Conservation (phyloP, 768 basidiomycete species). For the Hortiboletus flavorubellus region DNA sequence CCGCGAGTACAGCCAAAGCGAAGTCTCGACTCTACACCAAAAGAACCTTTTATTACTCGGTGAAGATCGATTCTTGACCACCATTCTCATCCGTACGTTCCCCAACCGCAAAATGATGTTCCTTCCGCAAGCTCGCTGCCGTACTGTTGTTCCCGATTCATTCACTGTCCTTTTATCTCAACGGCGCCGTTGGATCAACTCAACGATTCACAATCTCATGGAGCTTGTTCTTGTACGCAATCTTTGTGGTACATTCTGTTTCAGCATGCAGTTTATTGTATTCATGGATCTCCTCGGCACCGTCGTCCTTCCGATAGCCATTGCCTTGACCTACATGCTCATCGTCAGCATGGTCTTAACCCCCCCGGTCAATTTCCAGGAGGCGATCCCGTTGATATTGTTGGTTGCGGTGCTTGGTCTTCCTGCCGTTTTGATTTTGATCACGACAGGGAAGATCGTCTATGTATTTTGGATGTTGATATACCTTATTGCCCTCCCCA, state of each 20-base stretch:
- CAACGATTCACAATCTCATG: constrained; percentile 99
- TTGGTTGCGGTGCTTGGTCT: constrained; percentile 90
- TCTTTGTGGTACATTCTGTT: constrained; percentile 98
- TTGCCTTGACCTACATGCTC: constrained; percentile 84
- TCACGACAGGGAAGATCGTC: constrained; percentile 92
- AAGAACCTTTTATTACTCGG: constrained; percentile 95
- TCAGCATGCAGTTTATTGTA: constrained; percentile 99
- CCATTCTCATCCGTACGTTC: constrained; percentile 93
- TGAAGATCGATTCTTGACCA: constrained; percentile 98
- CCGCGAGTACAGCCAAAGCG: constrained; percentile 92
- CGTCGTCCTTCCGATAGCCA: constrained; percentile 91
- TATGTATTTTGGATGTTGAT: constrained; percentile 99
- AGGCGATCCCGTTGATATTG: constrained; percentile 91
- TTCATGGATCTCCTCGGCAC: constrained; percentile 95
- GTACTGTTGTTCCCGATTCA: constrained; percentile 95
- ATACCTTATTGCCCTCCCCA: constrained; percentile 86
- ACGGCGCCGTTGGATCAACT: constrained; percentile 98
- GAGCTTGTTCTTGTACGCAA: constrained; percentile 96
- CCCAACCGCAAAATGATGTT: constrained; percentile 99
- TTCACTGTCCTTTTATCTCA: constrained; percentile 93
- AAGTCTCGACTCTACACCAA: constrained; percentile 93
- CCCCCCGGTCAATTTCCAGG: constrained; percentile 82
- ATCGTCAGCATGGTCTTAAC: constrained; percentile 75
- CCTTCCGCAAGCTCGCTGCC: constrained; percentile 90
- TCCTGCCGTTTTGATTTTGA: constrained; percentile 86